These are phyloP conservation scores for Heteromeles arbutifolia DNA, from an alignment of 306 rosid genomes.

Conservation along the genomic window DNA sequence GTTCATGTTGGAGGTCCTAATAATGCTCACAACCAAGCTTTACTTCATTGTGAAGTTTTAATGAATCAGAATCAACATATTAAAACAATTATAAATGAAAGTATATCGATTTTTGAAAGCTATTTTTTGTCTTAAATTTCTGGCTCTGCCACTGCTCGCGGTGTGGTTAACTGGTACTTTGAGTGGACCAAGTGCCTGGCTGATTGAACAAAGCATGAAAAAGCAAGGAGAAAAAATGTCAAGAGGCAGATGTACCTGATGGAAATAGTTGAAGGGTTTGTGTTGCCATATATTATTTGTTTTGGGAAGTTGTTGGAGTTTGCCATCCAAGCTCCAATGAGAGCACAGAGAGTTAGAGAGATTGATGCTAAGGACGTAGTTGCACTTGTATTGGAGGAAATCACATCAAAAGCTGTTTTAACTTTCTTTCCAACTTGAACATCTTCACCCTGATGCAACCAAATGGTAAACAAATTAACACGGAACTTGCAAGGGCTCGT, in stretches of 20 bases:
- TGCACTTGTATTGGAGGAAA: constrained; percentile 44
- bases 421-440: constrained; percentile 19
- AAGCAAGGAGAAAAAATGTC: constrained; percentile 55
- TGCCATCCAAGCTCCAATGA: constrained; percentile 73
- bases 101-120: no score
- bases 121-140: no score
- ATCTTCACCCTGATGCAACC: constrained; percentile 28
- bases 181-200: constrained; percentile 52
- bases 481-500: not conserved
- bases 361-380: constrained; percentile 50
- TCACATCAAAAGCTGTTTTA: constrained; percentile 32
- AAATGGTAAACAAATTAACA: not conserved
- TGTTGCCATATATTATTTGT: constrained; percentile 51
- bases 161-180: no score
- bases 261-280: constrained; percentile 29
- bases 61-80: no score
- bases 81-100: no score
- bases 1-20: no score
- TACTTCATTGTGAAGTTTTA: no score
- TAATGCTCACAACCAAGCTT: no score
- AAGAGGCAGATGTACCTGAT: constrained; percentile 53
- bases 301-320: constrained; percentile 20
- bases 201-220: constrained; percentile 68
- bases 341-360: constrained; percentile 53
- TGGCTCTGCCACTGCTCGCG: no score